Conservation (phyloP, 192 early-diverging fungal genomes). For the Coemansia sp. region DNA sequence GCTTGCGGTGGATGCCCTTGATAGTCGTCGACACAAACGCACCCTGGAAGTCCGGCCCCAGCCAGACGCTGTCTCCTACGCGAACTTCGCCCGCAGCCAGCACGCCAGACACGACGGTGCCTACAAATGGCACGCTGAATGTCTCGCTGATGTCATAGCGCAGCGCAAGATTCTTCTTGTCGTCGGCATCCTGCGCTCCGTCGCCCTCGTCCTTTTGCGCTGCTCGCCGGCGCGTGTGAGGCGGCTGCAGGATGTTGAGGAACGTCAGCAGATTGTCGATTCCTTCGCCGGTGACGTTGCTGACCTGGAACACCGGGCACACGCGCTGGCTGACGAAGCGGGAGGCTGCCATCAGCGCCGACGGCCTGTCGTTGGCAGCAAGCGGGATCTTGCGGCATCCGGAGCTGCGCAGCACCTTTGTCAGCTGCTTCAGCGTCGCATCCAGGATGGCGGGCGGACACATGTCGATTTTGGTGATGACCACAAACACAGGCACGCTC, state of each 20-base stretch:
- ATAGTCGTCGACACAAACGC: conserved; percentile 75
- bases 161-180: conserved; percentile 48
- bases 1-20: conserved; percentile 89
- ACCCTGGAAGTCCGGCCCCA: conserved; percentile 88
- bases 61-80: conserved; percentile 77
- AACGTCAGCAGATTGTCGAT: conserved; percentile 77
- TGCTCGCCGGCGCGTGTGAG: not conserved
- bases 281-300: conserved; percentile 85
- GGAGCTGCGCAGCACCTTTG: conserved; percentile 80
- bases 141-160: conserved; percentile 90
- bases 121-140: conserved; percentile 88
- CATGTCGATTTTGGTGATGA: conserved; percentile 96
- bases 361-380: conserved; percentile 71
- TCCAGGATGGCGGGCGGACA: conserved; percentile 85
- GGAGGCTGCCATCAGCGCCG: conserved; percentile 78
- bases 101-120: conserved; percentile 88
- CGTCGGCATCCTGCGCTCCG: not conserved
- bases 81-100: conserved; percentile 72
- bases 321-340: conserved; percentile 86
- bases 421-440: conserved; percentile 79
- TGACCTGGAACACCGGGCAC: conserved; percentile 94
- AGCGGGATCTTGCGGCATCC: conserved; percentile 93
- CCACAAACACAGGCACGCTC: conserved; percentile 85
- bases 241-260: conserved; percentile 77
- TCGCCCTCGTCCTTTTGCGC: not conserved